A percentile compares a stretch with the other conserved stretches of the same genome.
These are phyloP conservation scores for Austroboletus eburneus DNA, from an alignment of 768 basidiomycete genomes.

Conservation along the genomic window DNA sequence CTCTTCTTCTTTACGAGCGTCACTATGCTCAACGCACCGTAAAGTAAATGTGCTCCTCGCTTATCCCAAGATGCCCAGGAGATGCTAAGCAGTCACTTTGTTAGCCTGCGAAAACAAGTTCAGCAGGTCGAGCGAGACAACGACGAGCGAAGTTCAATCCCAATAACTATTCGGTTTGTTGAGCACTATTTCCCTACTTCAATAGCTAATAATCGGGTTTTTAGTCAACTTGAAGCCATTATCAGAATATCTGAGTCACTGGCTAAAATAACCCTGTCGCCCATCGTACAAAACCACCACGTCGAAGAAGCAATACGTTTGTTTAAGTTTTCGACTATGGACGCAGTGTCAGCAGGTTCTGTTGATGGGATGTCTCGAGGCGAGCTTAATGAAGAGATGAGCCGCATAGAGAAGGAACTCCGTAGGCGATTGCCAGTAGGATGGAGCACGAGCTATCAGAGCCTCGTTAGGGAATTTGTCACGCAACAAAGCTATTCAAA, in stretches of 20 bases:
- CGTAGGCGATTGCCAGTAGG: conserved; percentile 82
- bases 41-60: conserved; percentile 93
- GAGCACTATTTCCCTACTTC: neutral
- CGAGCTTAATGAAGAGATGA: conserved; percentile 92
- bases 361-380: conserved; percentile 89
- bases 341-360: conserved; percentile 92
- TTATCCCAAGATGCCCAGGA: conserved; percentile 92
- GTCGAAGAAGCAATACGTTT: conserved; percentile 97
- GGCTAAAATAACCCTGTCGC: conserved; percentile 88
- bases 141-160: conserved; percentile 95
- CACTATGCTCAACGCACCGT: neutral
- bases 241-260: conserved; percentile 97
- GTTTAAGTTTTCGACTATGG: conserved; percentile 99
- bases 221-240: conserved; percentile 92
- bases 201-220: conserved; percentile 1
- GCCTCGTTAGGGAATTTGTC: conserved; percentile 89
- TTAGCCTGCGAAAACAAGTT: conserved; percentile 87
- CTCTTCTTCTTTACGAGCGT: neutral
- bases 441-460: conserved; percentile 96
- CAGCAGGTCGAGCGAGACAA: conserved; percentile 96
- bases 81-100: conserved; percentile 95
- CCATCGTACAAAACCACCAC: conserved; percentile 85
- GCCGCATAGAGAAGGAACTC: conserved; percentile 83
- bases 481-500: conserved; percentile 86
- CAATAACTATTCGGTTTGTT: conserved; percentile 91